phyloP scores from a whole-genome alignment of 2,329 filamentous ascomycete genomes.

The Monosporascus sp. region DNA sequence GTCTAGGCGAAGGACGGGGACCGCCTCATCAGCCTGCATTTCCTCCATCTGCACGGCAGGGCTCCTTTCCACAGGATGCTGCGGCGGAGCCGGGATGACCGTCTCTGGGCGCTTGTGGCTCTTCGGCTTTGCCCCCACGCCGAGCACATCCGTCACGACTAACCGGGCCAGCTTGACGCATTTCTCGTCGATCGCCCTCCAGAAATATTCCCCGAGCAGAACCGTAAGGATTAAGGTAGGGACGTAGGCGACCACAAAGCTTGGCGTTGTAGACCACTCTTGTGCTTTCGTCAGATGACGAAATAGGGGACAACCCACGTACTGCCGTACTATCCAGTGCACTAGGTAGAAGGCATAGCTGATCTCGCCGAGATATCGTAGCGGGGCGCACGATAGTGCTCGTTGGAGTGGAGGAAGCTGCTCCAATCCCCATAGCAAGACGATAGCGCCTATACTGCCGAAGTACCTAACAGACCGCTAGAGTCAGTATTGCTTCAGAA shows the following conservation, averaged over 20 bases:
- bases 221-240: background rate
- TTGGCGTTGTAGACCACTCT: background rate
- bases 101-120: background rate
- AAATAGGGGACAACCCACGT: background rate
- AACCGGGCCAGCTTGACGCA: background rate
- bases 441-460: background rate
- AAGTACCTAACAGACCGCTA: background rate
- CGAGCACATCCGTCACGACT: background rate
- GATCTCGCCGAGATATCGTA: slow-evolving; percentile 2
- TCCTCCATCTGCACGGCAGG: background rate
- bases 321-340: background rate
- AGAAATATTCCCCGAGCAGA: background rate
- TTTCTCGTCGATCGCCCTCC: background rate
- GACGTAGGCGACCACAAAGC: background rate
- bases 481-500: background rate
- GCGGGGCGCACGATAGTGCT: background rate
- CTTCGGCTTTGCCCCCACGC: slow-evolving; percentile 1
- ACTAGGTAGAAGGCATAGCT: slow-evolving; percentile 4
- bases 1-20: background rate
- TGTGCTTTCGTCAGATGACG: background rate
- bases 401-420: background rate
- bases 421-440: slow-evolving; percentile 1
- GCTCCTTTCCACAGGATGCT: too few relatives aligned
- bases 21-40: background rate
- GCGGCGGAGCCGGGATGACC: background rate